A percentile compares a stretch with the other conserved stretches of the same genome.
Conservation (phyloP, 352 stramenopile species). For the Ophiocytium majus region DNA sequence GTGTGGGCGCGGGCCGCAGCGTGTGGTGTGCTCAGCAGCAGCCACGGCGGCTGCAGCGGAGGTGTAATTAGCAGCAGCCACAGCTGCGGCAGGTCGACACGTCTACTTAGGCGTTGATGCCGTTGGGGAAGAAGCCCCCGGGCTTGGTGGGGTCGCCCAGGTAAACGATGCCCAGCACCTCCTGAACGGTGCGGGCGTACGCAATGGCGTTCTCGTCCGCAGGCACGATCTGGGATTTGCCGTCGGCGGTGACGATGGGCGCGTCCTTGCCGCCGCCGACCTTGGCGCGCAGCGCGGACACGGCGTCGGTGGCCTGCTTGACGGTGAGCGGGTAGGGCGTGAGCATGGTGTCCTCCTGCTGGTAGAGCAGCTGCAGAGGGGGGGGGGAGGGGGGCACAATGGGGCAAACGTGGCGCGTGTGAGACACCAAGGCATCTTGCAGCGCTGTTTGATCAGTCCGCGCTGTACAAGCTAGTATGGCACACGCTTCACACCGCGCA, state of each 20-base stretch:
- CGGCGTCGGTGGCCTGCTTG: neutral
- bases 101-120: no score
- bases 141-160: neutral
- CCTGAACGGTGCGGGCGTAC: neutral
- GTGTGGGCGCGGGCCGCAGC: no score
- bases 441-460: no score
- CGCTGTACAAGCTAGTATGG: no score
- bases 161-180: conserved; percentile 19
- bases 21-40: no score
- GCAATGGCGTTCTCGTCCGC: conserved; percentile 16
- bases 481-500: no score
- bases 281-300: neutral
- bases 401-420: no score
- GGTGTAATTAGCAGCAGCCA: no score
- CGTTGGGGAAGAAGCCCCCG: conserved; percentile 15
- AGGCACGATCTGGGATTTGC: conserved; percentile 10
- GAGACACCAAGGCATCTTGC: no score
- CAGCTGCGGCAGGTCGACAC: no score
- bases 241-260: neutral
- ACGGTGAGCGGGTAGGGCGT: neutral
- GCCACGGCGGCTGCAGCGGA: no score
- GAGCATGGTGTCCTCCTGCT: neutral
- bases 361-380: neutral
- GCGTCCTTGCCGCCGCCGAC: conserved; percentile 20
- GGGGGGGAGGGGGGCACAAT: no score